Conservation (phyloP, 2,329 filamentous ascomycete genomes). For the Fusarium devonianum region DNA sequence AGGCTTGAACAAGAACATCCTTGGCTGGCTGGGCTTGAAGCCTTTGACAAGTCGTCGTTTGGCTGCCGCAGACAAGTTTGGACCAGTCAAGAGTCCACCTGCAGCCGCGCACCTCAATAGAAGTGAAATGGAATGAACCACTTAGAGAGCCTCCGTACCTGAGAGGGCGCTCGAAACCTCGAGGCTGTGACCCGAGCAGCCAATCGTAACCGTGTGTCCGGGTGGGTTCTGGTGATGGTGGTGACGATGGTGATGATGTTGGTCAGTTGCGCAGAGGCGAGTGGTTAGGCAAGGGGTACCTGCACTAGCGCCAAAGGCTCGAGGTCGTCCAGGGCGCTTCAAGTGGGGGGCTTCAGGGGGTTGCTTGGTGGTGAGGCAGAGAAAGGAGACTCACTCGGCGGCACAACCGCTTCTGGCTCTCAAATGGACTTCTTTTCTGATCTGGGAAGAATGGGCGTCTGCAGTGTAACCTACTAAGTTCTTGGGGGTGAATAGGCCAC, state of each 20-base stretch:
- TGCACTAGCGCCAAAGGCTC: constrained; percentile 25
- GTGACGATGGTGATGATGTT: constrained; percentile 21
- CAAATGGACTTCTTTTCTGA: not conserved
- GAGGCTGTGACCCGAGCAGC: constrained; percentile 7
- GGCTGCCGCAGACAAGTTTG: constrained; percentile 8
- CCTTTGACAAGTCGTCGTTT: constrained; percentile 1
- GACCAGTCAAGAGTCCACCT: constrained; percentile 5
- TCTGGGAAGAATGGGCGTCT: constrained; percentile 3
- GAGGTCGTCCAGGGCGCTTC: constrained; percentile 17
- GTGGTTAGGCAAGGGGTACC: constrained; percentile 19
- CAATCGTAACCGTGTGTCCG: constrained; percentile 21
- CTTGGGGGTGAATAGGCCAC: not conserved
- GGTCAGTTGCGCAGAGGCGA: not conserved
- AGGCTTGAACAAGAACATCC: constrained; percentile 12
- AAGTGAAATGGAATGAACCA: constrained; percentile 7
- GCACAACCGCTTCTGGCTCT: constrained; percentile 7
- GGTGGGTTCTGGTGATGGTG: constrained; percentile 30
- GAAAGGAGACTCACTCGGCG: constrained; percentile 2
- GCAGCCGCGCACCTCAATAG: constrained; percentile 2
- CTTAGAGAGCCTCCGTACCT: constrained; percentile 26
- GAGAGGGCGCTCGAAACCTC: constrained; percentile 10
- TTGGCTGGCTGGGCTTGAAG: not conserved
- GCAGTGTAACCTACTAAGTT: constrained; percentile 20
- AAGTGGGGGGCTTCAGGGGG: not conserved
- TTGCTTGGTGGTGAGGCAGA: constrained; percentile 4